Evolutionary conservation across 1,139 yeast species (phyloP), one percentile per base, ranked within the genome.

Genomic region (Sugiyamaella grinbergsii): DNA sequence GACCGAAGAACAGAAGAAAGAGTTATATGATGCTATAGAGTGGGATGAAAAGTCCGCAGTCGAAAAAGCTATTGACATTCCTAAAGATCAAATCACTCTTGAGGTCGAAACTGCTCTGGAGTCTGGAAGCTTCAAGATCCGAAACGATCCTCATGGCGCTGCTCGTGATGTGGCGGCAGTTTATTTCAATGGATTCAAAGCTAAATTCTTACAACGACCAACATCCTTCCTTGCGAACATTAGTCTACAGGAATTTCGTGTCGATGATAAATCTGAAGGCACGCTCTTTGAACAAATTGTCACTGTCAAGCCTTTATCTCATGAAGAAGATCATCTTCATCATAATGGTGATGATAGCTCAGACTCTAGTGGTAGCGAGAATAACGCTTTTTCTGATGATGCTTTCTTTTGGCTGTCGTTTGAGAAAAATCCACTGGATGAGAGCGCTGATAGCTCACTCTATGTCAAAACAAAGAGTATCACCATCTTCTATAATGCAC

Each of bases 11-110:
- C 76, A 73, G 54, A 62, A 71, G 31, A 63, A 89, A 64, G 98
- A 94, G 50, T 75, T 93, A 13, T 91, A 89, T 64, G 96, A 89
- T 55, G 95, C 97, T 0, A 93, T 94, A 57, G 99, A 91, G 55
- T 91, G 85, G 71, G 88, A 90, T 61, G 96, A 90, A 55, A 73
- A 79, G 24, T 75, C 79, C 49, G 77, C 78, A 0, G 62, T 80
- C 0, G 58, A 74, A 0, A 79, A 79, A 13, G 70, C 83, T 0
- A 72, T 84, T 10, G 85, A 85, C 56, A 64, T 86, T 1, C 96
- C 97, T 0, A 77, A 81, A 47, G 94, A 90, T 54, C 75, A 90
- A 36, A 80, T 85, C 2, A 80, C 79, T 20, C 61, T 86, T 54
- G 86, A 85, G 56, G 66, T 91, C 2, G 76, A 80, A 26, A 83